phyloP scores from a whole-genome alignment of 371 early-diverging fungal species.

The Lichtheimia ornata region DNA sequence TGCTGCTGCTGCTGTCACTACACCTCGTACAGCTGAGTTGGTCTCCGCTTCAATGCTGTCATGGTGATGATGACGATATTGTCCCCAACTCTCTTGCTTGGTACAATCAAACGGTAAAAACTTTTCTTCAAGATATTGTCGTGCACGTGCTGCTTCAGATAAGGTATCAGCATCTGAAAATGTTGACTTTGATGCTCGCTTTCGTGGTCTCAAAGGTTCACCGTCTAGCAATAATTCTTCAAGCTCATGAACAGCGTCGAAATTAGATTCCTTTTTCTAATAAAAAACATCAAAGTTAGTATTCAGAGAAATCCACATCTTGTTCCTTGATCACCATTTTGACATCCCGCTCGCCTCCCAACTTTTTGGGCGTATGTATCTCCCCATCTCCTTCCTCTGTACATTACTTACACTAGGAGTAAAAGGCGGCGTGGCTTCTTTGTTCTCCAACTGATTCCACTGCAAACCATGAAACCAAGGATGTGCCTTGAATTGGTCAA shows the following conservation, averaged over 20 bases:
- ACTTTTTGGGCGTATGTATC: background rate
- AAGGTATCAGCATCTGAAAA: constrained; percentile 10
- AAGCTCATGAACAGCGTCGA: constrained; percentile 93
- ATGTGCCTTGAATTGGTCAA: constrained; percentile 57
- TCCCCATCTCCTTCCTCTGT: background rate
- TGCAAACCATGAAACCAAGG: constrained; percentile 64
- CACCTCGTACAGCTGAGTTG: background rate
- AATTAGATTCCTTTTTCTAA: constrained; percentile 69
- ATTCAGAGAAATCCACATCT: no score
- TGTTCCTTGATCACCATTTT: background rate
- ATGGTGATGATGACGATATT: background rate
- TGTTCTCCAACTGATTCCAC: constrained; percentile 56
- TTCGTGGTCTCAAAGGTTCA: constrained; percentile 67
- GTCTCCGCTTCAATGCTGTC: background rate
- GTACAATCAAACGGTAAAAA: constrained; percentile 66
- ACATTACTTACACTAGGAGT: constrained; percentile 53
- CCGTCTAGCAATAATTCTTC: constrained; percentile 93
- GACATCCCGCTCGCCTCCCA: background rate
- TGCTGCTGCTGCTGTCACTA: constrained; percentile 4
- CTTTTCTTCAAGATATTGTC: constrained; percentile 59
- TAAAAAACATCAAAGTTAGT: constrained; percentile 14
- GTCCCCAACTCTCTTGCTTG: constrained; percentile 26
- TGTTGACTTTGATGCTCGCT: constrained; percentile 17
- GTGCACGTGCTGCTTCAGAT: constrained; percentile 26
- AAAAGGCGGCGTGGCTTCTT: constrained; percentile 63